Evolutionary conservation across 306 rosid species (phyloP).

Genomic region (Rubus parviflorus): DNA sequence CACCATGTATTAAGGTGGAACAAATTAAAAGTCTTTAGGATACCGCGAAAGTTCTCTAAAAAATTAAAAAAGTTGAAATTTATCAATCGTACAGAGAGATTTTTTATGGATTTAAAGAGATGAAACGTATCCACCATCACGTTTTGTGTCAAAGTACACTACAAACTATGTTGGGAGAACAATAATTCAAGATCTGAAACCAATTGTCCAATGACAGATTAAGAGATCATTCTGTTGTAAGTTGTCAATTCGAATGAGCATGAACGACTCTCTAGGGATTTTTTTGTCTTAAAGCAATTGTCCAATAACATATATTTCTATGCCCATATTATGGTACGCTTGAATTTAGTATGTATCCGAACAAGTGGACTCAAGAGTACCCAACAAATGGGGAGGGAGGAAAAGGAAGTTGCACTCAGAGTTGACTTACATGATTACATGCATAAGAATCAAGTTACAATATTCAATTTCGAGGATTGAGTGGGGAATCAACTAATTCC

Average conservation of each 20-base stretch:
- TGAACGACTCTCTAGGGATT: not conserved
- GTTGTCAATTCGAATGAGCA: not conserved
- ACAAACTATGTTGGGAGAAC: not conserved
- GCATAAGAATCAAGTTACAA: no score
- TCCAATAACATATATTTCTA: not conserved
- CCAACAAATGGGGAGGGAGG: slow-evolving; percentile 12
- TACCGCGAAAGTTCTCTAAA: no score
- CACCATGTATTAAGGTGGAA: no score
- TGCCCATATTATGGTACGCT: not conserved
- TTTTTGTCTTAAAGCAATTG: not conserved
- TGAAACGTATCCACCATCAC: not conserved
- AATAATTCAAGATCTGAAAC: not conserved
- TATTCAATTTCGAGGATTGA: no score
- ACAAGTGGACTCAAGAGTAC: slow-evolving; percentile 5
- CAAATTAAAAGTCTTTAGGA: no score
- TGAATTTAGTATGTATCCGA: not conserved
- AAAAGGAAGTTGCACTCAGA: not conserved
- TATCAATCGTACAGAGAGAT: no score
- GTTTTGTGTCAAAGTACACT: not conserved
- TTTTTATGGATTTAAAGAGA: no score
- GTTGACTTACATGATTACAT: not conserved
- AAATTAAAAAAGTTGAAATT: no score
- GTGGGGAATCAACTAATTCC: no score
- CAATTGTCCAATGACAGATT: not conserved
- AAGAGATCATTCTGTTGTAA: no score